Base-by-base conservation (phyloP, 1,139 yeast genomes). In the Chernovozyma aurita region DNA sequence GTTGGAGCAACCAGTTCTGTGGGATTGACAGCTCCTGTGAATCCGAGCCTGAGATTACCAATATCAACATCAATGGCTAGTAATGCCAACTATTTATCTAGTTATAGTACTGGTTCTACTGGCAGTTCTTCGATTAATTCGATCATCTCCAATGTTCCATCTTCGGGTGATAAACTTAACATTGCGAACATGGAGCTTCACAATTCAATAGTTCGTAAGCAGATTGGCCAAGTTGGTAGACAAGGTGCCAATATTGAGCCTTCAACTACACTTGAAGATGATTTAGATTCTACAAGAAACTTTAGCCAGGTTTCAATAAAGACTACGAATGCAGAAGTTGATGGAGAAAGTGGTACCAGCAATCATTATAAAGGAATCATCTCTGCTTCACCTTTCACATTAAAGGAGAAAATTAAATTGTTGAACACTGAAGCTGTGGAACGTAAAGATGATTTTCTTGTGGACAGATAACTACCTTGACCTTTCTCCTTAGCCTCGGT, bases 241-340 rank as follows among this genome's bases (percentile, higher is more conserved):
- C 6, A 15, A 7, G 28, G 12, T 12, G 28, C 6, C 8, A 21
- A 25, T 26, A 11, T 6, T 6, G 28, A 21, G 24, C 21, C 24
- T 9, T 15, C 20, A 20, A 31, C 18, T n/a, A 22, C 30, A 2
- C 24, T 17, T 11, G 27, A 28, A 21, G 32, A 34, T 15, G 33
- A 34, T 4, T 24, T 18, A 8, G 13, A 18, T 37, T 35, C 17
- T 41, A 37, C 11, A 35, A 30, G 17, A 18, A 24, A 20, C 29
- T 38, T 37, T 15, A 53, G 63, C 33, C 54, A 48, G 36, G 40
- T 35, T 2, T 59, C 65, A 1, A 43, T 57, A n/a, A 48, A 46
- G 27, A 58, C 65, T n/a, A 61, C 65, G 4, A 54, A 52, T 28
- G 66, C 67, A 2, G 61, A 57, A 33, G 39, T 53, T 12, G 61